phyloP scores from a whole-genome alignment of 2,329 filamentous ascomycete genomes.

The Fonsecaea pedrosoi region DNA sequence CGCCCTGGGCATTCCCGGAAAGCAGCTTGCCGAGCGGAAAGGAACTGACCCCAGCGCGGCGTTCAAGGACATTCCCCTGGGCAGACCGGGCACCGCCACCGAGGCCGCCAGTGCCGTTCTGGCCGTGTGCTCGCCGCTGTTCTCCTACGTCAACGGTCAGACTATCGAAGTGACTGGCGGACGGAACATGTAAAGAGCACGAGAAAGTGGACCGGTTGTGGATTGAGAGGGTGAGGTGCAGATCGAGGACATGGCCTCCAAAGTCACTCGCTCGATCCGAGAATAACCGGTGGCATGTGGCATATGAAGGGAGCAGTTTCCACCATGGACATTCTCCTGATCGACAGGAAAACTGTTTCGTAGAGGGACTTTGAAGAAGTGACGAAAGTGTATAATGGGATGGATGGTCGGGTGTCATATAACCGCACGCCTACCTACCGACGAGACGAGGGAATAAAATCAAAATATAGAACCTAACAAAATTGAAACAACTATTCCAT shows the following conservation, averaged over 20 bases:
- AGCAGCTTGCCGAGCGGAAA: constrained; percentile 56
- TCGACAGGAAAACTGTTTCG: too few relatives aligned
- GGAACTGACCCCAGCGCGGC: constrained; percentile 43
- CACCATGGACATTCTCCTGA: too few relatives aligned
- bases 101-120: constrained; percentile 81
- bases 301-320: too few relatives aligned
- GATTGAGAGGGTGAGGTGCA: not conserved
- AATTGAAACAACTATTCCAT: not conserved
- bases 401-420: not conserved
- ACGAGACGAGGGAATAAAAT: not conserved
- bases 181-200: constrained; percentile 60
- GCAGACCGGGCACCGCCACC: constrained; percentile 76
- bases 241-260: not conserved
- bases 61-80: constrained; percentile 76
- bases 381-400: constrained; percentile 18
- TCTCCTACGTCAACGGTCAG: constrained; percentile 85
- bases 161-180: constrained; percentile 87
- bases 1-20: constrained; percentile 73
- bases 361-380: not conserved
- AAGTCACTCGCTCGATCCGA: too few relatives aligned
- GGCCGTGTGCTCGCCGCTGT: constrained; percentile 79
- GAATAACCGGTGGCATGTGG: too few relatives aligned
- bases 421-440: not conserved
- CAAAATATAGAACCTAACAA: not conserved
- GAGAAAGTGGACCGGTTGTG: not conserved